Base-by-base conservation (phyloP, 768 basidiomycete species). In the Ephemerocybe angulata region DNA sequence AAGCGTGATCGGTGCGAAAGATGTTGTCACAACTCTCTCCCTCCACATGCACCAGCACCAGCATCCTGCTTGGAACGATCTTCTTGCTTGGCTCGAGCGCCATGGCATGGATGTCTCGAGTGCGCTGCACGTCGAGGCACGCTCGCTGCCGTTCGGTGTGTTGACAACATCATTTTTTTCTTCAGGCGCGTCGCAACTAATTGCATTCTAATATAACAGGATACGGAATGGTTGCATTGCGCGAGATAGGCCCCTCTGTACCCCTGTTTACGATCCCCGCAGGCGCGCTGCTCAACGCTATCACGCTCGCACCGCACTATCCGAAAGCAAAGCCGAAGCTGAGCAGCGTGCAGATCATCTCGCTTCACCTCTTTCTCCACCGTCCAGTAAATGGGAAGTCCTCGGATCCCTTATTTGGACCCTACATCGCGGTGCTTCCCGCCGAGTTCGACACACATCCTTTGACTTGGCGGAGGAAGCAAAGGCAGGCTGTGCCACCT, bases 351-450 rank as follows among this genome's bases (percentile, higher is more conserved):
- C 94, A 97, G 63, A 67, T 90, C 15, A 80, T 97, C 29, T 83
- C 91, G 5, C 70, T 98, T 56, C 92, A 97, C 73, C 76, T 97
- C 10, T 76, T 83, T 37, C 72, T 94, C 1, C 78, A 89, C 69
- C 79, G 79, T 40, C 87, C 86, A 1, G 52, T 56, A 30, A 62
- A 61, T 35, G 58, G 54, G n/a, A 63, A 65, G 6, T 67, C 63
- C 17, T 84, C 57, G 24, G 87, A 90, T 61, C 72, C 78, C 60
- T 67, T 66, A 13, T 87, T 86, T 67, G 82, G 86, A 25, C 86
- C 90, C 1, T 97, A 93, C 65, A 84, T 97, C 43, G 84, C 86
- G 0, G 77, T 84, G 1, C 71, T 98, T 25, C 96, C 96, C 2
- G 66, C 66, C 52, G 70, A 84, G 27, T 95, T 98, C 67, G 76